These are phyloP conservation scores for Xylaria nigripes DNA, from an alignment of 495 filamentous ascomycete species.

Conservation along the genomic window DNA sequence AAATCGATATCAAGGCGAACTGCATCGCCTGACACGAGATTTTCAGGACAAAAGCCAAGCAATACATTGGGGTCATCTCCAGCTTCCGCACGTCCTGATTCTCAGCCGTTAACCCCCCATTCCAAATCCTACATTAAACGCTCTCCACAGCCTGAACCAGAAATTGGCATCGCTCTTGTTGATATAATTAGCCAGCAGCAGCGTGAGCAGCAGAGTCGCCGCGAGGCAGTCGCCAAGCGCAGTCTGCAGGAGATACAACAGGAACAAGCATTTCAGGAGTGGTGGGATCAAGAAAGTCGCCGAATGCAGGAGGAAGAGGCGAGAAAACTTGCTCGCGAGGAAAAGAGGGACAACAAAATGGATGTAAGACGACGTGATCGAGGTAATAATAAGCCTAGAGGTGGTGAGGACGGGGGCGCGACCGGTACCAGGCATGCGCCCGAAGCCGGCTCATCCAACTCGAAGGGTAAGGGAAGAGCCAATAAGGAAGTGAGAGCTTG, in stretches of 20 bases:
- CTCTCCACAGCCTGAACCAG: conserved; percentile 42
- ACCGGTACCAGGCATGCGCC: background rate
- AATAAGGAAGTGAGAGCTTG: conserved; percentile 2
- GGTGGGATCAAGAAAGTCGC: conserved; percentile 91
- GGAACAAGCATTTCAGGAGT: conserved; percentile 94
- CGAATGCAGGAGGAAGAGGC: conserved; percentile 59
- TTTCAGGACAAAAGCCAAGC: conserved; percentile 37
- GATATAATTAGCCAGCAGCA: conserved; percentile 85
- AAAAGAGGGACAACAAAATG: conserved; percentile 23
- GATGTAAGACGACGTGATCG: conserved; percentile 9
- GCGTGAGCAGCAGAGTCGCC: conserved; percentile 71
- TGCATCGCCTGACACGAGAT: conserved; percentile 49
- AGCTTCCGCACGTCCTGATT: conserved; percentile 4
- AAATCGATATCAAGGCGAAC: conserved; percentile 33
- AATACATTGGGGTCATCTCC: conserved; percentile 10
- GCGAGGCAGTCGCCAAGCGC: conserved; percentile 76
- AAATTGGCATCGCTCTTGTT: conserved; percentile 63
- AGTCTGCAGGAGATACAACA: conserved; percentile 88
- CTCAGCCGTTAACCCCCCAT: conserved; percentile 36
- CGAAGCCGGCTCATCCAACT: background rate
- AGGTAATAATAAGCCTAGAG: conserved; percentile 3
- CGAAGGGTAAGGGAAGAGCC: conserved; percentile 3
- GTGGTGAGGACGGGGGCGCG: background rate
- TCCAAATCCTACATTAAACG: conserved; percentile 44
- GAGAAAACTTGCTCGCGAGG: conserved; percentile 25